These are phyloP conservation scores for Globisporangium spiculum DNA, from an alignment of 352 stramenopile genomes.

Conservation along the genomic window DNA sequence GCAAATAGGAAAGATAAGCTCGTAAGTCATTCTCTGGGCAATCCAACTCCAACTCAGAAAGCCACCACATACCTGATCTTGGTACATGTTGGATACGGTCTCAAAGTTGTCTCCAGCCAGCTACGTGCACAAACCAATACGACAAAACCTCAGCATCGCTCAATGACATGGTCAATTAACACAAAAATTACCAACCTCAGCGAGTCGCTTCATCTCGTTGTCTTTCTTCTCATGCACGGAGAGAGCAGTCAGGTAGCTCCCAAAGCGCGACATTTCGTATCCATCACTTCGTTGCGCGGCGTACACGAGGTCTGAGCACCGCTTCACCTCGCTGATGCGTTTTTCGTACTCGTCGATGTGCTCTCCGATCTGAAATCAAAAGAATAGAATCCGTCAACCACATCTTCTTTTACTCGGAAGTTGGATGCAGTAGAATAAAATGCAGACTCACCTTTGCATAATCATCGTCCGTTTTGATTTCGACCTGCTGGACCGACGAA, in stretches of 20 bases:
- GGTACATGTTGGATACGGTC: slow-evolving; percentile 82
- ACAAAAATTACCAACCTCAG: slow-evolving; percentile 34
- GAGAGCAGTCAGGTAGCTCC: slow-evolving; percentile 76
- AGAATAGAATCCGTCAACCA: not conserved
- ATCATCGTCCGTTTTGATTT: slow-evolving; percentile 87
- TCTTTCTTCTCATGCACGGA: slow-evolving; percentile 76
- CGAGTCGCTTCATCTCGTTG: slow-evolving; percentile 67
- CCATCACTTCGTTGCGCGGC: slow-evolving; percentile 73
- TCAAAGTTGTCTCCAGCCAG: slow-evolving; percentile 77
- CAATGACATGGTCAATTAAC: not conserved
- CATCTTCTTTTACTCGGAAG: not conserved
- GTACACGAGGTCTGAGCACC: slow-evolving; percentile 82
- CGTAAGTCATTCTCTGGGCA: not conserved
- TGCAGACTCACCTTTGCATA: slow-evolving; percentile 54
- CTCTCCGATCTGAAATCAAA: slow-evolving; percentile 62
- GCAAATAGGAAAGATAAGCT: not conserved
- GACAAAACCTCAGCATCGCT: not conserved
- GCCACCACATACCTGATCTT: slow-evolving; percentile 60
- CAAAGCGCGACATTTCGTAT: slow-evolving; percentile 86
- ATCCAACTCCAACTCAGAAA: not conserved
- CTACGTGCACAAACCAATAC: not conserved
- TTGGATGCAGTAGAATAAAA: not conserved
- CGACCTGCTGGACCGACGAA: slow-evolving; percentile 78
- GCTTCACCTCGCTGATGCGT: slow-evolving; percentile 75
- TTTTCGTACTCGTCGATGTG: slow-evolving; percentile 86